Evolutionary conservation across 2,329 filamentous ascomycete genomes (phyloP), one percentile per base, ranked within the genome.

Genomic region (Volutella citrinella): DNA sequence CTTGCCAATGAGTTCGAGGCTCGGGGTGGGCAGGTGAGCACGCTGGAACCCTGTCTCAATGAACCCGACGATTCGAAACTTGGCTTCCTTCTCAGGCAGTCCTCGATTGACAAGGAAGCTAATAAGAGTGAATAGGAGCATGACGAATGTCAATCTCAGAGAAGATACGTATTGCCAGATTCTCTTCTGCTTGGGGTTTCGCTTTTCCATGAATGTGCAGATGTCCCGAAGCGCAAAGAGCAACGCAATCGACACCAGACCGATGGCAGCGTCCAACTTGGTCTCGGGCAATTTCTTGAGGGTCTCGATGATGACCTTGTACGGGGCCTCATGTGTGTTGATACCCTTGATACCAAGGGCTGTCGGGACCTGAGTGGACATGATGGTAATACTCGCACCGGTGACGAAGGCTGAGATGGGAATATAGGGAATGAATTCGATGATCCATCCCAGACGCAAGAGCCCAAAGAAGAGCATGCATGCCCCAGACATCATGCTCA

Each of bases 141-240:
- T 85, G 34, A 87, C 78, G 49, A 90, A 86, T 0, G 79, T 84
- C 18, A 86, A 80, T 10, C 86, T 76, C 7, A 90, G 66, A 0
- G 87, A 89, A n/a, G 78, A 82, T 21, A 79, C 56, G 58, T 87
- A 87, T 52, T 87, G 85, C 72, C 80, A 88, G 6, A 76, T 52
- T 57, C 83, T 83, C 38, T 74, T 73, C 29, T 66, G 69, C 6
- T 65, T 55, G 1, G 86, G 84, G 34, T 80, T 69, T 39, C 72
- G 76, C 52, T 68, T 72, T 13, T 80, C 82, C 56, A 80, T 71
- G 34, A 60, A 70, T 30, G 68, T 72, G 63, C 83, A 87, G 27
- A 64, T 64, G 28, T 59, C 72, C 5, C 83, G 73, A 48, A 85
- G 78, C 15, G 74, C 54, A 51, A 86, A 87, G 3, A 90, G 70